phyloP scores from a whole-genome alignment of 1,284 basidiomycete species.

The Ustilago tritici region DNA sequence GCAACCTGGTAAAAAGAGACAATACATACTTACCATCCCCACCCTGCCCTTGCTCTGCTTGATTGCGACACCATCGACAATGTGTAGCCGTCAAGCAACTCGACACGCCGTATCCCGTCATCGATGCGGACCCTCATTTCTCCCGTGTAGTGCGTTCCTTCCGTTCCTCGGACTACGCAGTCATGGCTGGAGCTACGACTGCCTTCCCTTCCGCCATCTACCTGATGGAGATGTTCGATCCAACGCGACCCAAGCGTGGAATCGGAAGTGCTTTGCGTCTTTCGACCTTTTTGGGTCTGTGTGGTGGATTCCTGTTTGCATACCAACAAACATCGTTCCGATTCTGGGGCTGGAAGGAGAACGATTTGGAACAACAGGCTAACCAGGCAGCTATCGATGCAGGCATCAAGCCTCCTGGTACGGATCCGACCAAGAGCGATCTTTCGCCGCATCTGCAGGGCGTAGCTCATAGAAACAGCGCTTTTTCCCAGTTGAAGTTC shows the following conservation, averaged over 20 bases:
- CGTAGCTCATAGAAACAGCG: conserved; percentile 88
- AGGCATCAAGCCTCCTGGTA: conserved; percentile 52
- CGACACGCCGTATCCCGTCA: conserved; percentile 65
- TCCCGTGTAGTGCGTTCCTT: conserved; percentile 89
- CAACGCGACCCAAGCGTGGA: conserved; percentile 57
- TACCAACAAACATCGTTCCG: conserved; percentile 88
- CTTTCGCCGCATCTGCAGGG: conserved; percentile 89
- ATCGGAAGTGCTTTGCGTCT: conserved; percentile 60
- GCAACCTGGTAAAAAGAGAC: neutral
- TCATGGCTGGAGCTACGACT: conserved; percentile 84
- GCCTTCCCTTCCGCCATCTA: conserved; percentile 82
- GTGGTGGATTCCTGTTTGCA: conserved; percentile 91
- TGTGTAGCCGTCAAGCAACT: conserved; percentile 54
- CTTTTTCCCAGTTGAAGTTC: conserved; percentile 79
- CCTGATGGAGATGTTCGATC: conserved; percentile 66
- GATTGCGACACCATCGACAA: neutral
- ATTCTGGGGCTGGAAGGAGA: conserved; percentile 97
- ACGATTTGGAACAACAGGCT: conserved; percentile 72
- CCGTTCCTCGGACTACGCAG: conserved; percentile 85
- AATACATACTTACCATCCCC: neutral
- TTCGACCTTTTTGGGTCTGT: conserved; percentile 73
- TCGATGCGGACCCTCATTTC: conserved; percentile 90
- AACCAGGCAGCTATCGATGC: conserved; percentile 49
- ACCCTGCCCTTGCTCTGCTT: neutral
- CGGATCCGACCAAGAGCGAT: conserved; percentile 74